These are phyloP conservation scores for Yamadazyma songkhlaensis DNA, from an alignment of 1,139 yeast genomes.

Conservation along the genomic window DNA sequence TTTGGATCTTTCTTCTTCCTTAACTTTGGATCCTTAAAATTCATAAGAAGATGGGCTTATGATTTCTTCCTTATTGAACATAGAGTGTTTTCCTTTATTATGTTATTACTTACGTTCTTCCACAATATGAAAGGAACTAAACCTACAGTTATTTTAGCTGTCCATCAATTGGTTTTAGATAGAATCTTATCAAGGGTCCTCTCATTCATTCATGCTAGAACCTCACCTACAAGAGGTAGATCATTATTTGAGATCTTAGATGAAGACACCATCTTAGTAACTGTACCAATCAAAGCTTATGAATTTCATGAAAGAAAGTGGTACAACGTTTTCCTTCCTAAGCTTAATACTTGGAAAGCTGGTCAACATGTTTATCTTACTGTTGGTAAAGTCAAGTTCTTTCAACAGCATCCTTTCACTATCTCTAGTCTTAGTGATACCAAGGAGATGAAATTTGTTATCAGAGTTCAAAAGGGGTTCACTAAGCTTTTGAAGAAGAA, in stretches of 20 bases:
- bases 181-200: conserved; percentile 32
- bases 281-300: conserved; percentile 29
- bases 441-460: conserved; percentile 37
- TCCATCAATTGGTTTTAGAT: conserved; percentile 46
- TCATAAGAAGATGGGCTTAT: conserved; percentile 38
- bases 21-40: conserved; percentile 35
- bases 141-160: conserved; percentile 38
- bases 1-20: conserved; percentile 35
- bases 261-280: conserved; percentile 38
- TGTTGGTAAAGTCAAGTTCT: conserved; percentile 32
- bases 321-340: conserved; percentile 34
- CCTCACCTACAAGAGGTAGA: conserved; percentile 39
- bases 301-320: conserved; percentile 22
- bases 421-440: conserved; percentile 37
- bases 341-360: conserved; percentile 43
- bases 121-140: conserved; percentile 35
- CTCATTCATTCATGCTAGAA: conserved; percentile 28
- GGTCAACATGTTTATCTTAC: conserved; percentile 47
- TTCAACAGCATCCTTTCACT: conserved; percentile 50
- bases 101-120: conserved; percentile 43
- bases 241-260: conserved; percentile 41
- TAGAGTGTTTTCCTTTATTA: conserved; percentile 38
- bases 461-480: conserved; percentile 43
- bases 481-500: conserved; percentile 34
- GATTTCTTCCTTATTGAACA: conserved; percentile 47